Conservation (phyloP, 2,329 filamentous ascomycete species). For the Claviceps arundinis region DNA sequence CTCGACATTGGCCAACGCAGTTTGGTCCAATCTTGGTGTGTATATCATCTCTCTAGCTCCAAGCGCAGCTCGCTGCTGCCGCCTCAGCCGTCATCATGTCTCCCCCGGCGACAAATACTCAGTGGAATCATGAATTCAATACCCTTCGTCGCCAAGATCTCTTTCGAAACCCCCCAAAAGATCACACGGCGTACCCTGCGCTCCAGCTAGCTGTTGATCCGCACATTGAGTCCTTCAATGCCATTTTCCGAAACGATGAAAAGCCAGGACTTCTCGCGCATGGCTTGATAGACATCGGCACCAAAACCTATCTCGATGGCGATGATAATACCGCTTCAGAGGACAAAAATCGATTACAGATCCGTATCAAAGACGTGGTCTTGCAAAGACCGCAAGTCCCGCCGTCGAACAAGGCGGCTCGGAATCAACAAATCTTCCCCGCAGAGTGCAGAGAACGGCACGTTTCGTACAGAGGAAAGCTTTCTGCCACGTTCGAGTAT, state of each 20-base stretch:
- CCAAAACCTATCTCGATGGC: constrained; percentile 76
- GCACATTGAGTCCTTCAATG: constrained; percentile 93
- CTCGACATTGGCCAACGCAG: too few relatives aligned
- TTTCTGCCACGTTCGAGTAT: constrained; percentile 74
- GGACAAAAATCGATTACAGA: constrained; percentile 59
- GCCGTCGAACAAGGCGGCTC: constrained; percentile 68
- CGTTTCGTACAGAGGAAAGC: constrained; percentile 75
- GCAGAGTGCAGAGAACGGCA: constrained; percentile 92
- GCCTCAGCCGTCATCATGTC: constrained; percentile 29
- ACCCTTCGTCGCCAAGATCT: constrained; percentile 76
- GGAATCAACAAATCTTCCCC: constrained; percentile 75
- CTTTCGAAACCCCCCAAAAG: constrained; percentile 76
- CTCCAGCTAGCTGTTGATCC: constrained; percentile 78
- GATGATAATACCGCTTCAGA: constrained; percentile 46
- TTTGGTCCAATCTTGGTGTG: not conserved
- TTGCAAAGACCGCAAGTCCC: constrained; percentile 74
- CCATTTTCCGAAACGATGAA: constrained; percentile 63
- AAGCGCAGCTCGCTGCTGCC: constrained; percentile 2
- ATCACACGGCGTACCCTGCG: constrained; percentile 76
- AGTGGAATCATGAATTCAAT: constrained; percentile 79
- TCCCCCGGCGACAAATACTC: constrained; percentile 45
- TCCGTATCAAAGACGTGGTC: constrained; percentile 69
- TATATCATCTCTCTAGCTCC: not conserved
- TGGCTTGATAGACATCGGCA: constrained; percentile 77
- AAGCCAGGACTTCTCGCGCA: constrained; percentile 48